Base-by-base conservation (phyloP, 768 basidiomycete genomes). In the Gyrodon lividus region DNA sequence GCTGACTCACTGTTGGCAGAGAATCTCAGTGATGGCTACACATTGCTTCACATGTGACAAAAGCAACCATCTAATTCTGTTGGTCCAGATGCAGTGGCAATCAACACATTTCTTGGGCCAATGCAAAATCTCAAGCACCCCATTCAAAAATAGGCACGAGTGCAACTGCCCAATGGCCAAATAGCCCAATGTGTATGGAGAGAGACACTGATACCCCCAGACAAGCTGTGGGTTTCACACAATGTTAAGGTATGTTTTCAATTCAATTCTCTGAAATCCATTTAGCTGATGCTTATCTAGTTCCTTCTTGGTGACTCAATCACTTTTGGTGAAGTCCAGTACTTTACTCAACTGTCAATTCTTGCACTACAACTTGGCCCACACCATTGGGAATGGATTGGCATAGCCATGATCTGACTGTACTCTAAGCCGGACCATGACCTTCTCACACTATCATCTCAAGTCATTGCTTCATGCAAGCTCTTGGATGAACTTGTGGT, bases 91-190 rank as follows among this genome's bases (percentile, higher is more conserved):
- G 20, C 13, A 22, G 14, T 4, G 28, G 33, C 30, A 12, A 48
- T 47, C 13, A 5, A 10, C 24, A 22, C 14, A 7, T 56, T 20
- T 14, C 31, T 51, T 16, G 50, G 17, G 3, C 20, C 16, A 14
- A 28, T 3, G 8, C 13, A n/a, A 4, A 16, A 7, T 23, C 7
- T 34, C 13, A 10, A 6, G 3, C 23, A 38, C 19, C 39, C 3
- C 22, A 52, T 52, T 28, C 38, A 20, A 42, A 28, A 57, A 22
- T 64, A 59, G 61, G 64, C 59, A 10, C 56, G 52, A 1, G 13
- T 66, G 0, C 48, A 50, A 2, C 46, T 63, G 10, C 63, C 64
- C 6, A 66, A 58, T 41, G 61, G 61, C 1, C 63, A 64, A 31
- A 57, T 62, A 24, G 59, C 50, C 0, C 47, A 55, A 0, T 59